These are phyloP conservation scores for Salix koriyanagi DNA, from an alignment of 345 rosid genomes.

Conservation along the genomic window DNA sequence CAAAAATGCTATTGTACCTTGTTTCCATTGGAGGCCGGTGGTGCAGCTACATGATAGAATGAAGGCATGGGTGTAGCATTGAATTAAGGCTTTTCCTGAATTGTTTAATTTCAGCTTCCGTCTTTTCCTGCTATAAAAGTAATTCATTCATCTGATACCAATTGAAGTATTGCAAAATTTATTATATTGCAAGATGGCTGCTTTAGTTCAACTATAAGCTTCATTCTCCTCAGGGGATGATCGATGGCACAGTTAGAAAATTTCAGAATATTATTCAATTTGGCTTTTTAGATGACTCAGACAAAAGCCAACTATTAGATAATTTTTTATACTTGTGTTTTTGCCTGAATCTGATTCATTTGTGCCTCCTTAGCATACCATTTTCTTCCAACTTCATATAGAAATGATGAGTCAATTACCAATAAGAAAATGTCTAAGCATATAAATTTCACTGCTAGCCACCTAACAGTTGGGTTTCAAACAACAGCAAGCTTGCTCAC, in stretches of 20 bases:
- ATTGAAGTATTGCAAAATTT: not conserved
- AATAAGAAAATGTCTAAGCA: conserved; percentile 6
- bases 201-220: not conserved
- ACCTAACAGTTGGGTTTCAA: not conserved
- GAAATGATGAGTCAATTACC: conserved; percentile 44
- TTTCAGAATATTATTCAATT: not conserved
- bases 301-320: not conserved
- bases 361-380: conserved; percentile 68
- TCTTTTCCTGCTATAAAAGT: conserved; percentile 52
- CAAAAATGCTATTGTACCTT: conserved; percentile 43
- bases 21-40: conserved; percentile 34
- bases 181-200: not conserved
- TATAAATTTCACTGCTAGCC: not conserved
- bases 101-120: conserved; percentile 59
- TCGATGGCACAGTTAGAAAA: not conserved
- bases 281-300: not conserved
- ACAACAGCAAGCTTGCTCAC: conserved; percentile 30
- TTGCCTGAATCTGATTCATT: conserved; percentile 58
- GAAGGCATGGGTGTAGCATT: conserved; percentile 90
- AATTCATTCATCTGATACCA: not conserved
- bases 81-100: conserved; percentile 77
- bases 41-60: conserved; percentile 45
- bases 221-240: not conserved
- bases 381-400: conserved; percentile 66
- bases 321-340: conserved; percentile 50